These are phyloP conservation scores for Fomitopsis serialis DNA, from an alignment of 768 basidiomycete genomes.

Conservation along the genomic window DNA sequence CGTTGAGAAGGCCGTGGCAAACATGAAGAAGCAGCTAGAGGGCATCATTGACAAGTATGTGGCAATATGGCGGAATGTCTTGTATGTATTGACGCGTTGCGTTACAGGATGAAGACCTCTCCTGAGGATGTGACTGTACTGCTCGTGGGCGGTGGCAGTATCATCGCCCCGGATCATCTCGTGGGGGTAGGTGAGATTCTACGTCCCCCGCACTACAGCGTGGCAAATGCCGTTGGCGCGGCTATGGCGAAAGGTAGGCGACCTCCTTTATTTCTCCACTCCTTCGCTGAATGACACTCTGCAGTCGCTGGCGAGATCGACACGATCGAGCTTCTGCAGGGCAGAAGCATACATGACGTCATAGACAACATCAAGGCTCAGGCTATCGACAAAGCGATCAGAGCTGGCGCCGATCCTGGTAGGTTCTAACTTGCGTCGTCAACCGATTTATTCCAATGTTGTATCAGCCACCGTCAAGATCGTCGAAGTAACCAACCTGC, in stretches of 20 bases:
- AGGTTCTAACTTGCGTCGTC: background rate
- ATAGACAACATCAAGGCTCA: conserved; percentile 25
- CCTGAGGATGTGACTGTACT: conserved; percentile 51
- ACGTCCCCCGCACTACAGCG: conserved; percentile 44
- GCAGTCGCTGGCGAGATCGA: conserved; percentile 27
- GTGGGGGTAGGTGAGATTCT: conserved; percentile 47
- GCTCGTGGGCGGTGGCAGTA: conserved; percentile 62
- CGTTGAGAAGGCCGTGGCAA: conserved; percentile 30
- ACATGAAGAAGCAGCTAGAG: conserved; percentile 40
- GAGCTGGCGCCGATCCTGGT: conserved; percentile 30
- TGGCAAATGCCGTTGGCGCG: conserved; percentile 61
- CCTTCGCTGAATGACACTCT: background rate
- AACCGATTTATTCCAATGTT: conserved; percentile 11
- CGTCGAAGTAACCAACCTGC: conserved; percentile 51
- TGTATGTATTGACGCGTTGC: background rate
- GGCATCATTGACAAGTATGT: conserved; percentile 40
- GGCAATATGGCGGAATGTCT: background rate
- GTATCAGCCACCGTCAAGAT: conserved; percentile 34
- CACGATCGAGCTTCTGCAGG: conserved; percentile 32
- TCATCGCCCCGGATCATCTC: conserved; percentile 47
- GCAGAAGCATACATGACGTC: conserved; percentile 24
- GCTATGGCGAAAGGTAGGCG: conserved; percentile 29
- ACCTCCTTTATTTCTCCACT: background rate
- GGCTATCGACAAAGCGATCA: conserved; percentile 29
- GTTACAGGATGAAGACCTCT: conserved; percentile 52